Evolutionary conservation across 2,329 filamentous ascomycete species (phyloP).

Genomic region (Dactylonectria estremocensis): DNA sequence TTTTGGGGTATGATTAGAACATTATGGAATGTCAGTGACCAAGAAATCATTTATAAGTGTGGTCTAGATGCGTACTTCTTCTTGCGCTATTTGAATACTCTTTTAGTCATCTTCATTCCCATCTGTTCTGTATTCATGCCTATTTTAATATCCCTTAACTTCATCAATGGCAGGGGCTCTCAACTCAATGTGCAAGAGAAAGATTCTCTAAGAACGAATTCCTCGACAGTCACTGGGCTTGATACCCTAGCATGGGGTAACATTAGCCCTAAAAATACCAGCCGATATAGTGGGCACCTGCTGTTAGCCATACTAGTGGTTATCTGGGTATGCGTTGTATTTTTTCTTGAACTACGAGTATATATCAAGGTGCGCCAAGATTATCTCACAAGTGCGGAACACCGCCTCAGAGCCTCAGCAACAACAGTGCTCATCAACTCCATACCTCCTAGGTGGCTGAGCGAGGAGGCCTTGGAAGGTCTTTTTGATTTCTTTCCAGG

Average conservation of each 20-base stretch:
- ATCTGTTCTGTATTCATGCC: slow-evolving; percentile 85
- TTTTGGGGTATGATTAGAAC: slow-evolving; percentile 67
- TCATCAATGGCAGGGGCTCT: slow-evolving; percentile 76
- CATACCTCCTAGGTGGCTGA: slow-evolving; percentile 93
- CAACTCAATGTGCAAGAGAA: slow-evolving; percentile 60
- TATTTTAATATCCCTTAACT: slow-evolving; percentile 89
- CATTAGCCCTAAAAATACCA: slow-evolving; percentile 73
- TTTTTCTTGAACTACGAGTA: slow-evolving; percentile 87
- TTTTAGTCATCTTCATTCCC: slow-evolving; percentile 93
- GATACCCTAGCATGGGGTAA: slow-evolving; percentile 93
- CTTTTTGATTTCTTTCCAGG: slow-evolving; percentile 97
- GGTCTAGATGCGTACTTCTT: slow-evolving; percentile 98
- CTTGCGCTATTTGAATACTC: slow-evolving; percentile 82
- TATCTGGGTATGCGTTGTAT: slow-evolving; percentile 87
- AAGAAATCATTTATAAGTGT: slow-evolving; percentile 94
- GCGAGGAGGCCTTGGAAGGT: slow-evolving; percentile 82
- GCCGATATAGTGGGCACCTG: slow-evolving; percentile 87
- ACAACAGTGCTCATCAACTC: slow-evolving; percentile 95
- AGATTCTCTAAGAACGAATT: slow-evolving; percentile 42
- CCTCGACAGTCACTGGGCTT: slow-evolving; percentile 69
- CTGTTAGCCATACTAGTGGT: slow-evolving; percentile 84
- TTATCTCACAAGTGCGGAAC: slow-evolving; percentile 93
- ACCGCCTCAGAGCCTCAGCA: slow-evolving; percentile 95
- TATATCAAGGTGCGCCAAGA: slow-evolving; percentile 96
- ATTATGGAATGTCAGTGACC: slow-evolving; percentile 78